Evolutionary conservation across 345 rosid genomes (phyloP).

Genomic region (Erysimum cheiranthoides): DNA sequence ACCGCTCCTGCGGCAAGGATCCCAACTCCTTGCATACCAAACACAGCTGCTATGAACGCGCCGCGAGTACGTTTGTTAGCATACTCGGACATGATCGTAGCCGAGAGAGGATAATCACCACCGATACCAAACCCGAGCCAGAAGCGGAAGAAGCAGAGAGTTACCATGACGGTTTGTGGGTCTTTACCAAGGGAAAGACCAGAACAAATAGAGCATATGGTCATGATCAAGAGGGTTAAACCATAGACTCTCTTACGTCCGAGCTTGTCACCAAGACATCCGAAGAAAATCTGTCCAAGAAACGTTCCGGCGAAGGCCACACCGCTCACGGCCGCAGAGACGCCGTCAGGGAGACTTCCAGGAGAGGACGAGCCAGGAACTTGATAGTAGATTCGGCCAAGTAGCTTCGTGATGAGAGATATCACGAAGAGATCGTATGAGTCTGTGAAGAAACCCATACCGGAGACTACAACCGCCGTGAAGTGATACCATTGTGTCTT

Average conservation of each 20-base stretch:
- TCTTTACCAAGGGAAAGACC: constrained; percentile 62
- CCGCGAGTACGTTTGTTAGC: constrained; percentile 76
- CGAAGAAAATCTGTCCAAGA: constrained; percentile 76
- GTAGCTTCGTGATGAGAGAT: constrained; percentile 70
- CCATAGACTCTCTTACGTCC: constrained; percentile 74
- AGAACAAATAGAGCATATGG: constrained; percentile 56
- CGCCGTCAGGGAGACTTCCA: constrained; percentile 60
- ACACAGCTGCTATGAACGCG: constrained; percentile 70
- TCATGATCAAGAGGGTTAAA: constrained; percentile 66
- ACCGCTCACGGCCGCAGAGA: constrained; percentile 65
- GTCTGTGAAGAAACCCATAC: constrained; percentile 86
- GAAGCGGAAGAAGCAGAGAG: constrained; percentile 80
- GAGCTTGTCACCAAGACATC: constrained; percentile 79
- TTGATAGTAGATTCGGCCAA: constrained; percentile 68
- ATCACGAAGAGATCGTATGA: constrained; percentile 79
- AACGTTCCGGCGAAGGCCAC: constrained; percentile 77
- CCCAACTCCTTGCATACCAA: constrained; percentile 81
- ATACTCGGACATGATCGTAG: constrained; percentile 83
- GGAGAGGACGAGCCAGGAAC: constrained; percentile 53
- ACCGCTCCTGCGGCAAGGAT: constrained; percentile 64
- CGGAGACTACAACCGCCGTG: constrained; percentile 67
- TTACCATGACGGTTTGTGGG: constrained; percentile 57
- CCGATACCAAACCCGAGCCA: constrained; percentile 91
- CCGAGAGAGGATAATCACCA: constrained; percentile 81
- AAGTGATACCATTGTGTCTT: constrained; percentile 64